These are phyloP conservation scores for Monilinia fructigena DNA, from an alignment of 2,329 filamentous ascomycete genomes.

Conservation along the genomic window DNA sequence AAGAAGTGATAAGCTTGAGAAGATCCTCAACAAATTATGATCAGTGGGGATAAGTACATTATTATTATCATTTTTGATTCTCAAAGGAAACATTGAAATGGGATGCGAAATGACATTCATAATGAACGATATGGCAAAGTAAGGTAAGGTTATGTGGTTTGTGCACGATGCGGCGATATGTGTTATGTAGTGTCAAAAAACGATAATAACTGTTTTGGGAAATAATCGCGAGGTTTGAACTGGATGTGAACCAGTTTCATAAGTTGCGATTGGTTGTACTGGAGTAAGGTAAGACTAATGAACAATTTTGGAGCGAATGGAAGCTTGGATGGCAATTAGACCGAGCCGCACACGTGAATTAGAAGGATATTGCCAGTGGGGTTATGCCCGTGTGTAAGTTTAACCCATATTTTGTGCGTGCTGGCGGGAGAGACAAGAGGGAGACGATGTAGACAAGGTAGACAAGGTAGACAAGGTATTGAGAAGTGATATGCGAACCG, in stretches of 20 bases:
- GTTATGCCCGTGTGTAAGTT: too few relatives aligned
- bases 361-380: too few relatives aligned
- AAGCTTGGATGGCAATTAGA: neutral
- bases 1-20: neutral
- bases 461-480: too few relatives aligned
- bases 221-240: slow-evolving; percentile 23
- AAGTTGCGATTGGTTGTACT: slow-evolving; percentile 20
- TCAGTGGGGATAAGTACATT: slow-evolving; percentile 6
- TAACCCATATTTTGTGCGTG: too few relatives aligned
- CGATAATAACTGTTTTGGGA: slow-evolving; percentile 6
- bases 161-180: slow-evolving; percentile 17
- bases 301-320: neutral
- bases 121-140: neutral
- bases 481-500: too few relatives aligned
- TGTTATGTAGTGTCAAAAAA: slow-evolving; percentile 7
- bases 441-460: too few relatives aligned
- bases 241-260: slow-evolving; percentile 18
- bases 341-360: slow-evolving; percentile 13
- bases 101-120: neutral
- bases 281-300: slow-evolving; percentile 2
- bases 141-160: neutral
- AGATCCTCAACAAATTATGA: neutral
- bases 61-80: neutral
- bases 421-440: too few relatives aligned
- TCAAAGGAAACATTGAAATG: neutral